Conservation (phyloP, 768 basidiomycete genomes). For the Sutorius australiensis region DNA sequence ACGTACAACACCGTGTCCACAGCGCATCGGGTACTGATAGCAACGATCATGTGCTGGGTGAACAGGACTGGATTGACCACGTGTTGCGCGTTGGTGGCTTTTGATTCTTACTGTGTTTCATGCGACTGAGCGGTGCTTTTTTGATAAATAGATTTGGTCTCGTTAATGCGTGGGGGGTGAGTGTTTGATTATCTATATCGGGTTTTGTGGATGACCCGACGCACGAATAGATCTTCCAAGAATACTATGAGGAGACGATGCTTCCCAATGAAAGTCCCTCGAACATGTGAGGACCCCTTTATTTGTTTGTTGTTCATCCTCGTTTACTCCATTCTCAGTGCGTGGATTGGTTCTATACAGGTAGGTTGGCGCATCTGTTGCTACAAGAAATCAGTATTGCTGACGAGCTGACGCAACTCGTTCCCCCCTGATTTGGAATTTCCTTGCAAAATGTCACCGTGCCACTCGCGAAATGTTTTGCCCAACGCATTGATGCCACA, state of each 20-base stretch:
- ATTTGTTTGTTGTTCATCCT: not conserved
- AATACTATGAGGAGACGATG: slow-evolving; percentile 57
- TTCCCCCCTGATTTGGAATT: not conserved
- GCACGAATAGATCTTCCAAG: slow-evolving; percentile 58
- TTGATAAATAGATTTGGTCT: slow-evolving; percentile 52
- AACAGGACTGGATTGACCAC: slow-evolving; percentile 24
- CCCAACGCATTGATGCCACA: not conserved
- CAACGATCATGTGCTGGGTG: not conserved
- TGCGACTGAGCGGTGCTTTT: not conserved
- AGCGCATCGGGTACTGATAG: not conserved
- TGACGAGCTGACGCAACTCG: not conserved
- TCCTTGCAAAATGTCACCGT: not conserved
- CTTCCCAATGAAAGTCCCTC: slow-evolving; percentile 52
- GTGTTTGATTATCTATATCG: slow-evolving; percentile 22
- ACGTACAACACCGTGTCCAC: not conserved
- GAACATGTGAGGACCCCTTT: slow-evolving; percentile 46
- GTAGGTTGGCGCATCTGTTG: slow-evolving; percentile 27
- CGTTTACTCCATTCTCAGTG: slow-evolving; percentile 36
- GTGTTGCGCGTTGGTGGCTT: slow-evolving; percentile 38
- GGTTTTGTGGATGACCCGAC: not conserved
- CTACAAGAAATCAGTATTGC: not conserved
- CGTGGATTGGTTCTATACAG: slow-evolving; percentile 81
- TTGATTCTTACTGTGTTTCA: not conserved
- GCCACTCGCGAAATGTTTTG: not conserved
- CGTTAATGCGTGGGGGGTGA: slow-evolving; percentile 72